Conservation (phyloP, 2,329 filamentous ascomycete species). For the Chrysoporthe puriensis region DNA sequence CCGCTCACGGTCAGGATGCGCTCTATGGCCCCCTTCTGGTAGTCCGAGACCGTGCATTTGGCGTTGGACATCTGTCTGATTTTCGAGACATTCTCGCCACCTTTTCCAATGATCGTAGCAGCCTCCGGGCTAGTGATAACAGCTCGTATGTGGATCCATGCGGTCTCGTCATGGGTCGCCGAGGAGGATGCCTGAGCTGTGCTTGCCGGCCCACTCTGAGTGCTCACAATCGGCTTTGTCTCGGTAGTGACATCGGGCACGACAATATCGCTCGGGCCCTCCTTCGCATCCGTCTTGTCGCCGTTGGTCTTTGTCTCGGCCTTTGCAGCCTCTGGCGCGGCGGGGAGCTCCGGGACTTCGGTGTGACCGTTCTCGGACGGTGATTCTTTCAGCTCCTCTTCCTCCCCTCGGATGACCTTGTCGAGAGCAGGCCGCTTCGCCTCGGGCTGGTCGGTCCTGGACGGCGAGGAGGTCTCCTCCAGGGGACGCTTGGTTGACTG, state of each 20-base stretch:
- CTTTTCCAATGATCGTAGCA: conserved; percentile 97
- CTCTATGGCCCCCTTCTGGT: conserved; percentile 94
- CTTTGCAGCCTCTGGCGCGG: conserved; percentile 51
- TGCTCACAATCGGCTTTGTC: conserved; percentile 51
- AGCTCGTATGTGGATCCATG: conserved; percentile 95
- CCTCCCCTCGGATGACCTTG: conserved; percentile 77
- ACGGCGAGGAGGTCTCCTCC: conserved; percentile 95
- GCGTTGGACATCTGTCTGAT: conserved; percentile 94
- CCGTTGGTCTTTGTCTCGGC: conserved; percentile 55
- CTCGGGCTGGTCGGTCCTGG: conserved; percentile 90
- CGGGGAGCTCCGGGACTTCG: conserved; percentile 35
- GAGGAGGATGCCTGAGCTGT: conserved; percentile 50
- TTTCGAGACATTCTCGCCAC: conserved; percentile 96
- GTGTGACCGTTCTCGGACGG: conserved; percentile 43
- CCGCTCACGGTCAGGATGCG: conserved; percentile 97
- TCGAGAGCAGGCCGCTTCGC: conserved; percentile 96
- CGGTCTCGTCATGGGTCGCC: conserved; percentile 80
- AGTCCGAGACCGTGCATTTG: conserved; percentile 98
- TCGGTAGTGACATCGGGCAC: conserved; percentile 64
- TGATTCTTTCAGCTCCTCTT: conserved; percentile 58
- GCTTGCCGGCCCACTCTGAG: conserved; percentile 41
- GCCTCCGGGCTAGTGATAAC: conserved; percentile 98
- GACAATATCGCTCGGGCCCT: conserved; percentile 69
- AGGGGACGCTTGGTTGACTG: conserved; percentile 88
- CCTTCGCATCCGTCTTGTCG: conserved; percentile 54